Conservation (phyloP, 1,139 yeast genomes). For the Blastobotrys petasosporus region DNA sequence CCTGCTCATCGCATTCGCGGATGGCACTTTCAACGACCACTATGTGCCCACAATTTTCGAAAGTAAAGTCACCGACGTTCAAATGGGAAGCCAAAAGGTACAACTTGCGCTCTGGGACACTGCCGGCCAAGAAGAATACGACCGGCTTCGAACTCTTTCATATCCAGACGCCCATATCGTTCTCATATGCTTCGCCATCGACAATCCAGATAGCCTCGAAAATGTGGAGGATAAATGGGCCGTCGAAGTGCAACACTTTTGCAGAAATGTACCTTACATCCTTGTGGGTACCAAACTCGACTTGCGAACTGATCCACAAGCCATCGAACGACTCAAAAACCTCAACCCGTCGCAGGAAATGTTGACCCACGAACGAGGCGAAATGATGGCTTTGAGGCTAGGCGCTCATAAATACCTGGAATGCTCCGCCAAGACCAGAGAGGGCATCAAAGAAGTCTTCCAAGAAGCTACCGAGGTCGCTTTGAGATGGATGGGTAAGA, state of each 20-base stretch:
- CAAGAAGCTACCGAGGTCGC: conserved; percentile 78
- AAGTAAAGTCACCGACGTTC: conserved; percentile 79
- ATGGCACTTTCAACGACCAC: conserved; percentile 32
- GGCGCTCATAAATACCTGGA: conserved; percentile 66
- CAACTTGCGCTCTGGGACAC: conserved; percentile 92
- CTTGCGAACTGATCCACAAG: conserved; percentile 58
- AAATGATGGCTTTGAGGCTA: conserved; percentile 59
- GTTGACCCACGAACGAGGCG: conserved; percentile 23
- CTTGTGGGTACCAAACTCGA: conserved; percentile 76
- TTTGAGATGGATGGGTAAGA: conserved; percentile 25
- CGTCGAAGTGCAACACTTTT: conserved; percentile 75
- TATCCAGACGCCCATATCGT: conserved; percentile 83
- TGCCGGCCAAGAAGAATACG: conserved; percentile 56
- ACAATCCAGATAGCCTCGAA: conserved; percentile 74
- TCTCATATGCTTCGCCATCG: conserved; percentile 75
- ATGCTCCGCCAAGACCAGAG: conserved; percentile 67
- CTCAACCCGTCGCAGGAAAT: conserved; percentile 37
- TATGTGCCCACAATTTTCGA: conserved; percentile 89
- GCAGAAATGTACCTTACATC: conserved; percentile 81
- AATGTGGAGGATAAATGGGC: conserved; percentile 83
- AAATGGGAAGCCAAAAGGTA: conserved; percentile 73
- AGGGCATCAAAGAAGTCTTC: conserved; percentile 60
- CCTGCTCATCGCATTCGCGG: conserved; percentile 17
- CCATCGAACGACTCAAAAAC: conserved; percentile 61
- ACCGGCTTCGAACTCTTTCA: conserved; percentile 62